phyloP scores from a whole-genome alignment of 1,284 basidiomycete genomes.

The Sporisorium scitamineum region DNA sequence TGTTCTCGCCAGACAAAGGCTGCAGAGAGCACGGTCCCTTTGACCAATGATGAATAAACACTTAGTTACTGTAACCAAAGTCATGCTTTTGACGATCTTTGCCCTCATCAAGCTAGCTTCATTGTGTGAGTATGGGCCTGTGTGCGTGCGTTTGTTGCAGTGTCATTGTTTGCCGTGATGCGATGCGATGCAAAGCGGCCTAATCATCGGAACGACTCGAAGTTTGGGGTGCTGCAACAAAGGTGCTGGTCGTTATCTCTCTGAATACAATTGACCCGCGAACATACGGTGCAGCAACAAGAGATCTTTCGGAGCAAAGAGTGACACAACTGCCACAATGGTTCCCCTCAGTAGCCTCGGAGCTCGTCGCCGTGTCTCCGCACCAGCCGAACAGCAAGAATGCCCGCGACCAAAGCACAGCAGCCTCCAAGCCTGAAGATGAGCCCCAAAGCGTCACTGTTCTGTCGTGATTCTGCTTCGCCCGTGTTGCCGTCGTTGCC shows the following conservation, averaged over 20 bases:
- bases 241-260: too few species aligned
- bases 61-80: not conserved
- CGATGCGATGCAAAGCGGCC: not conserved
- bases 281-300: too few species aligned
- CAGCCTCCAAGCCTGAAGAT: constrained; percentile 12
- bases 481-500: not conserved
- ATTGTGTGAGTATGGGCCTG: too few species aligned
- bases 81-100: not conserved
- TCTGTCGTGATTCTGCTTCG: constrained; percentile 4
- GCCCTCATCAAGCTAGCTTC: not conserved
- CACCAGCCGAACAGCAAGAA: constrained; percentile 10
- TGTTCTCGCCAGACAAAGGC: too few species aligned
- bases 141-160: not conserved
- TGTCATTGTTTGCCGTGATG: not conserved
- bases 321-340: not conserved
- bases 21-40: not conserved
- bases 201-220: too few species aligned
- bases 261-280: too few species aligned
- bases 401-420: constrained; percentile 11
- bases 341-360: constrained; percentile 14
- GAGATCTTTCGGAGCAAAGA: too few species aligned
- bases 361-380: constrained; percentile 21
- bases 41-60: not conserved
- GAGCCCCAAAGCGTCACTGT: constrained; percentile 15
- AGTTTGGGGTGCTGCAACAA: too few species aligned